These are phyloP conservation scores for Metahyphopichia silvanorum DNA, from an alignment of 805 yeast species.

Conservation along the genomic window DNA sequence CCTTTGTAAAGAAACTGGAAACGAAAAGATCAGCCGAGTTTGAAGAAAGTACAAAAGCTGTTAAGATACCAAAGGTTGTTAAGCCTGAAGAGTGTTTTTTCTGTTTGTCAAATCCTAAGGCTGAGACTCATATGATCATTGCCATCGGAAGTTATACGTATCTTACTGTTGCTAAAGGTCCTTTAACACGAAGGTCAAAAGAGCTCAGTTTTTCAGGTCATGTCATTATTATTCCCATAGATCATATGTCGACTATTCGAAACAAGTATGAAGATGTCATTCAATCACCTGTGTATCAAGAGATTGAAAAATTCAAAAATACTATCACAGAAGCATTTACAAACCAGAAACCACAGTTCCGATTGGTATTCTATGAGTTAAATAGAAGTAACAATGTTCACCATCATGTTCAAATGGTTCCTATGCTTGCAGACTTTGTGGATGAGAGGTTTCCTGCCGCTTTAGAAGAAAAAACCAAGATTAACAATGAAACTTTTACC, in stretches of 20 bases:
- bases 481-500: constrained; percentile 47
- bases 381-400: constrained; percentile 65
- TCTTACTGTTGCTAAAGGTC: constrained; percentile 83
- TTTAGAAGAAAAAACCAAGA: constrained; percentile 38
- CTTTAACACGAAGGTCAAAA: constrained; percentile 54
- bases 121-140: constrained; percentile 76
- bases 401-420: constrained; percentile 72
- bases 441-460: constrained; percentile 40
- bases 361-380: constrained; percentile 67
- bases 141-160: constrained; percentile 68
- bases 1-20: constrained; percentile 18
- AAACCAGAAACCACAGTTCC: constrained; percentile 33
- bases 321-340: constrained; percentile 50
- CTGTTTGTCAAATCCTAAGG: constrained; percentile 75
- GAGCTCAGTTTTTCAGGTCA: constrained; percentile 69
- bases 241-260: constrained; percentile 52
- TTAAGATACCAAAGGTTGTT: constrained; percentile 38
- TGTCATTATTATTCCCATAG: constrained; percentile 74
- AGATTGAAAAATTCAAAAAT: constrained; percentile 44
- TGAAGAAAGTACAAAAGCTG: constrained; percentile 4
- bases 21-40: constrained; percentile 10
- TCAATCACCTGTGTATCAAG: constrained; percentile 33
- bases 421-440: constrained; percentile 49
- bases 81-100: constrained; percentile 71
- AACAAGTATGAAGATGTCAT: constrained; percentile 18